Percentiles rank a stretch among this genome's conserved stretches.
phyloP scores from a whole-genome alignment of 2,329 filamentous ascomycete genomes.

The Trichoderma hamatum region DNA sequence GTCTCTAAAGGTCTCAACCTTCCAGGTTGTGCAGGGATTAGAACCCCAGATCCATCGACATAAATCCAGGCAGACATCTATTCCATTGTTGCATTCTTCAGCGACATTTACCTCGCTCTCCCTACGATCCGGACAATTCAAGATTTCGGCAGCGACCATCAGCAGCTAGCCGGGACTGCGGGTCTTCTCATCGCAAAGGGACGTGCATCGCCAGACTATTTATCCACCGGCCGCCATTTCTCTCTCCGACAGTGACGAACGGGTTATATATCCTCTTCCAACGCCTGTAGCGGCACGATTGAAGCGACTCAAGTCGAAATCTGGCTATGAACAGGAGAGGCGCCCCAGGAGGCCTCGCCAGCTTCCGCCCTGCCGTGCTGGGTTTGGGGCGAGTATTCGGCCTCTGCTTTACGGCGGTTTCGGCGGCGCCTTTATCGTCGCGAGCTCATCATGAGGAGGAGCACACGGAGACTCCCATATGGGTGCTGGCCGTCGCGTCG shows the following conservation, averaged over 20 bases:
- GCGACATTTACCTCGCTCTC: background rate
- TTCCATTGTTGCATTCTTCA: background rate
- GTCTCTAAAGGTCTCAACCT: background rate
- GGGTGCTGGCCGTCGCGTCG: constrained; percentile 80
- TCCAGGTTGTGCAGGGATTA: constrained; percentile 20
- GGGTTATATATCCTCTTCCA: background rate
- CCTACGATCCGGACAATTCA: background rate
- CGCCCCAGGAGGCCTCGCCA: constrained; percentile 41
- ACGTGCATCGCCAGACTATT: background rate
- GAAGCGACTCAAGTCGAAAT: background rate
- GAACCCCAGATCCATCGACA: constrained; percentile 5
- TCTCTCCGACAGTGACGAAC: background rate
- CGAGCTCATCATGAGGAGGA: constrained; percentile 48
- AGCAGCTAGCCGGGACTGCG: constrained; percentile 9
- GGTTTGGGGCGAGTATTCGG: constrained; percentile 56
- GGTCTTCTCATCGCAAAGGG: background rate
- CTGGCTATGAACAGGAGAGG: constrained; percentile 36
- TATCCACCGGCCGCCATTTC: background rate
- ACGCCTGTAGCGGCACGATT: background rate
- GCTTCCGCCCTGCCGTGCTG: constrained; percentile 53
- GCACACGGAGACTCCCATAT: constrained; percentile 66
- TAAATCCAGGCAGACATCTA: background rate
- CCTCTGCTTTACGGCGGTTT: constrained; percentile 52
- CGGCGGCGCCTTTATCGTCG: constrained; percentile 49
- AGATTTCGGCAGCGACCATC: background rate